Percentiles rank a stretch among this genome's conserved stretches.
These are phyloP conservation scores for Citrus sp. DNA, from an alignment of 345 rosid genomes.

Conservation along the genomic window DNA sequence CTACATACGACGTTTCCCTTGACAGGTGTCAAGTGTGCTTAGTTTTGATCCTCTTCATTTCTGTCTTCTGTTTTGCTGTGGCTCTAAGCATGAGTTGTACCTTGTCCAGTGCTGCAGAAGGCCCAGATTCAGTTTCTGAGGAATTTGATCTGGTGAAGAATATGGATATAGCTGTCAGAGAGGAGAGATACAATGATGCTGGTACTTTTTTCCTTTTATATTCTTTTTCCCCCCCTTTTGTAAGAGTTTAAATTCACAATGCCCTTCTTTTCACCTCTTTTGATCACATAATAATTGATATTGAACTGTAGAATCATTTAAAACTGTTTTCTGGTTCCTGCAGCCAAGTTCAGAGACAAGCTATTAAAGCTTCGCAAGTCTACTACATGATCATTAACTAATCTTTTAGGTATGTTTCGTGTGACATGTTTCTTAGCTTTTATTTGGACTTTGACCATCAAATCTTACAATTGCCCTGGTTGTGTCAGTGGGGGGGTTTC, in stretches of 20 bases:
- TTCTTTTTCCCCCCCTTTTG: no score
- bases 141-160: conserved; percentile 66
- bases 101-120: conserved; percentile 68
- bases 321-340: conserved; percentile 17
- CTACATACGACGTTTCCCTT: conserved; percentile 66
- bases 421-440: background rate
- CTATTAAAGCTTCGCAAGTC: conserved; percentile 57
- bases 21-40: conserved; percentile 53
- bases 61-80: conserved; percentile 11
- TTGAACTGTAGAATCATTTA: background rate
- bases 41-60: background rate
- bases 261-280: background rate
- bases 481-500: background rate
- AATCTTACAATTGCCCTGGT: background rate
- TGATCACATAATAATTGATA: background rate
- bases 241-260: background rate
- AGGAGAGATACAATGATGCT: conserved; percentile 86
- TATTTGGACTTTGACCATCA: background rate
- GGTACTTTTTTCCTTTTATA: conserved; percentile 35
- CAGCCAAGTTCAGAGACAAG: conserved; percentile 79
- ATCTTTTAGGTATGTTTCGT: conserved; percentile 4
- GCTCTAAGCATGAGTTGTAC: conserved; percentile 25
- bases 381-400: conserved; percentile 25
- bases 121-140: conserved; percentile 64
- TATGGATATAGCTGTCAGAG: conserved; percentile 69